Evolutionary conservation across 2,329 filamentous ascomycete genomes (phyloP).

Genomic region (Stagonosporopsis rhizophila): DNA sequence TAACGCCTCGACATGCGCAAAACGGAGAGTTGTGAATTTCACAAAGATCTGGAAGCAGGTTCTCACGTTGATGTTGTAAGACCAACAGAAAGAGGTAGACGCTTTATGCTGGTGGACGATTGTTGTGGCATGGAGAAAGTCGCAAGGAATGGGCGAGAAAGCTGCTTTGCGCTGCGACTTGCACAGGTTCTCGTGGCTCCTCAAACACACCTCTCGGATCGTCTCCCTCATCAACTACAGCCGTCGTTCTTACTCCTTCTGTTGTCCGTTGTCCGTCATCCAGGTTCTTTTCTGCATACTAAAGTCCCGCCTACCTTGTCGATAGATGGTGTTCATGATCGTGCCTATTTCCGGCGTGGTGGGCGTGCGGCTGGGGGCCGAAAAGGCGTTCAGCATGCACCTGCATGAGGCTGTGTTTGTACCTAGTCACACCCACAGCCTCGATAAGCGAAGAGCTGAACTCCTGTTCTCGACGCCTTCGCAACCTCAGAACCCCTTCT

Average conservation of each 20-base stretch:
- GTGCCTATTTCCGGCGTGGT: background rate
- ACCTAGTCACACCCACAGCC: slow-evolving; percentile 17
- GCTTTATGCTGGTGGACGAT: background rate
- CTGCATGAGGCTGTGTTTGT: slow-evolving; percentile 15
- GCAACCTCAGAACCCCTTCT: background rate
- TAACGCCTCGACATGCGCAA: background rate
- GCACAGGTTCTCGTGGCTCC: background rate
- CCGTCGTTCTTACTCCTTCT: background rate
- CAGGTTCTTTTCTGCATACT: background rate
- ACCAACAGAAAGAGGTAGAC: background rate
- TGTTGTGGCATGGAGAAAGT: background rate
- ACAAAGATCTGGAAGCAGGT: background rate
- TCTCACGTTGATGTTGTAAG: background rate
- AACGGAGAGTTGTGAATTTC: too few relatives aligned
- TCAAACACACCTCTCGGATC: background rate
- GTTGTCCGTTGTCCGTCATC: too few relatives aligned
- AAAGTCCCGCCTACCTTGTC: background rate
- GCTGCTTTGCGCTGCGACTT: background rate
- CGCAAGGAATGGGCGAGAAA: background rate
- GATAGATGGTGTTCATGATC: background rate
- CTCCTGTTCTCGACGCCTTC: slow-evolving; percentile 4
- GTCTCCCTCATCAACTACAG: background rate
- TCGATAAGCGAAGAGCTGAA: slow-evolving; percentile 14
- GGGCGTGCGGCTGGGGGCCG: slow-evolving; percentile 7
- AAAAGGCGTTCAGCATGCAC: slow-evolving; percentile 8